phyloP scores from a whole-genome alignment of 768 basidiomycete species.

The Termitomyces bulborhizus region DNA sequence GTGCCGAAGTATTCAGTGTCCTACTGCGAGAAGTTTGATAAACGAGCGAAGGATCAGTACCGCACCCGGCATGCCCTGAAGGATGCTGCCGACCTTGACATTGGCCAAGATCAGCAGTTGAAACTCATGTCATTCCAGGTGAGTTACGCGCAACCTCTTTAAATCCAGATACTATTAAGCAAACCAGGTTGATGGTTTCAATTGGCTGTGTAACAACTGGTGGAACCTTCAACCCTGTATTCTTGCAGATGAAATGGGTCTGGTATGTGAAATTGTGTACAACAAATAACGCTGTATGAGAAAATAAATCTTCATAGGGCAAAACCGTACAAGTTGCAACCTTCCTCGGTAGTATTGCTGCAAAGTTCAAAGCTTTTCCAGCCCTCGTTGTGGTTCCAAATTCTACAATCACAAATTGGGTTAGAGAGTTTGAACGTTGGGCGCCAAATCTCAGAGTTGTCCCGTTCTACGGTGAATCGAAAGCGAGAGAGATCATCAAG shows the following conservation, averaged over 20 bases:
- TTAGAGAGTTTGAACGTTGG: conserved; percentile 89
- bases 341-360: conserved; percentile 64
- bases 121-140: conserved; percentile 89
- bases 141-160: conserved; percentile 14
- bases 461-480: conserved; percentile 79
- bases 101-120: conserved; percentile 59
- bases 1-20: conserved; percentile 45
- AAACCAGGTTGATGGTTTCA: conserved; percentile 69
- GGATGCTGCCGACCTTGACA: conserved; percentile 48
- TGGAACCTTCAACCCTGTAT: conserved; percentile 81
- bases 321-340: conserved; percentile 92
- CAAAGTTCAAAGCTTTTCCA: conserved; percentile 59
- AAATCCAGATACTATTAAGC: neutral
- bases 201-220: conserved; percentile 87
- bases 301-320: conserved; percentile 37
- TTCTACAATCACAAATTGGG: conserved; percentile 93
- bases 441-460: conserved; percentile 72
- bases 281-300: neutral
- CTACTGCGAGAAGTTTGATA: conserved; percentile 39
- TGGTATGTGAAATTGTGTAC: conserved; percentile 38
- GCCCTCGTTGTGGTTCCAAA: conserved; percentile 93
- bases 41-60: conserved; percentile 52
- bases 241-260: conserved; percentile 96
- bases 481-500: conserved; percentile 74
- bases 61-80: conserved; percentile 38